These are phyloP conservation scores for Domatiomyces globalis DNA, from an alignment of 2,329 filamentous ascomycete genomes.

Conservation along the genomic window DNA sequence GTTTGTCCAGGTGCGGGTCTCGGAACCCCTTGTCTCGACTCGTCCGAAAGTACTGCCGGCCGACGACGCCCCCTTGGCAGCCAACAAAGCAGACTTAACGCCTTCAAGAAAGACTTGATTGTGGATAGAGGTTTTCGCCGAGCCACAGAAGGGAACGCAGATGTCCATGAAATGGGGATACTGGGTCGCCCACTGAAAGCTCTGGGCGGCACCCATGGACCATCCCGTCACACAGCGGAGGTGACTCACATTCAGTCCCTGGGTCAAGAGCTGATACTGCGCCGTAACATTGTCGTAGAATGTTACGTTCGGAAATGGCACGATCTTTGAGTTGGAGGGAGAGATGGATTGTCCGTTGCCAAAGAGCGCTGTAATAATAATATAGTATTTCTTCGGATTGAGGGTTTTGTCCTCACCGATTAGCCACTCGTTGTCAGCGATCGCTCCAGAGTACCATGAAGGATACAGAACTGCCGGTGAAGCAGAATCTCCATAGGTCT, in stretches of 20 bases:
- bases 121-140: slow-evolving; percentile 49
- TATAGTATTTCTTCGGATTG: slow-evolving; percentile 50
- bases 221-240: slow-evolving; percentile 51
- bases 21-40: slow-evolving; percentile 24
- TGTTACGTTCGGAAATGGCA: slow-evolving; percentile 48
- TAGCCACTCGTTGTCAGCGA: slow-evolving; percentile 62
- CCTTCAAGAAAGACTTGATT: slow-evolving; percentile 57
- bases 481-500: slow-evolving; percentile 52
- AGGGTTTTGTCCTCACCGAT: slow-evolving; percentile 52
- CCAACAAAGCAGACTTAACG: slow-evolving; percentile 46
- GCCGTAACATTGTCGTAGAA: slow-evolving; percentile 58
- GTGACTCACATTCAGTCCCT: slow-evolving; percentile 46
- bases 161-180: slow-evolving; percentile 53
- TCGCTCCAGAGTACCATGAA: slow-evolving; percentile 57
- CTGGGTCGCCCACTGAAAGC: slow-evolving; percentile 50
- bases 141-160: slow-evolving; percentile 51
- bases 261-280: slow-evolving; percentile 51
- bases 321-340: slow-evolving; percentile 45
- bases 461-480: slow-evolving; percentile 60
- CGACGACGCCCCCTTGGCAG: slow-evolving; percentile 41
- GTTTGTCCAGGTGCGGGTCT: slow-evolving; percentile 36
- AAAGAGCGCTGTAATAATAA: slow-evolving; percentile 54
- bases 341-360: slow-evolving; percentile 56
- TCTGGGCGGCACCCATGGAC: slow-evolving; percentile 57
- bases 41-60: slow-evolving; percentile 38